These are phyloP conservation scores for Saitozyma podzolica DNA, from an alignment of 768 basidiomycete genomes.

Conservation along the genomic window DNA sequence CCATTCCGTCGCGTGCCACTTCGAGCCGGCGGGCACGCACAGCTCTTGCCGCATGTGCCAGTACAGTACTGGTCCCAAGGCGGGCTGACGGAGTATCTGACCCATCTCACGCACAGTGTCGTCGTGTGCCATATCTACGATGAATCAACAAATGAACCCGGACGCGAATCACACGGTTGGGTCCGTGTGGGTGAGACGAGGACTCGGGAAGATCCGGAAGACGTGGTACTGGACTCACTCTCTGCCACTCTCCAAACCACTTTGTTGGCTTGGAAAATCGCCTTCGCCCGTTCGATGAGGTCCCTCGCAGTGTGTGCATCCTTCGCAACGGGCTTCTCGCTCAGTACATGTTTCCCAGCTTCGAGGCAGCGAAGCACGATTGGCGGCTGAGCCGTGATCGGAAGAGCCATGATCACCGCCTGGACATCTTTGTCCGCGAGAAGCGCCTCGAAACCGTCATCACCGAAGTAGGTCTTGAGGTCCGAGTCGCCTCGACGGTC, in stretches of 20 bases:
- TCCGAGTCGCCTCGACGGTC: conserved; percentile 49
- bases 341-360: conserved; percentile 83
- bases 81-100: conserved; percentile 16
- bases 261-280: conserved; percentile 65
- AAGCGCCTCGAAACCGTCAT: conserved; percentile 54
- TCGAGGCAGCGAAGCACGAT: conserved; percentile 60
- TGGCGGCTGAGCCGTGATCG: conserved; percentile 71
- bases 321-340: conserved; percentile 81
- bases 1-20: conserved; percentile 83
- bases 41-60: conserved; percentile 65
- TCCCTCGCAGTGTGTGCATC: conserved; percentile 65
- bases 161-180: too few species aligned
- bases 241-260: conserved; percentile 80
- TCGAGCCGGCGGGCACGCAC: conserved; percentile 63
- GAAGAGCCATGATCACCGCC: conserved; percentile 73
- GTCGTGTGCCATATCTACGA: conserved; percentile 42
- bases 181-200: too few species aligned
- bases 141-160: background rate
- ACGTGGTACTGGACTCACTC: conserved; percentile 57
- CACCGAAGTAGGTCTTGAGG: conserved; percentile 55
- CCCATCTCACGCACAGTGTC: conserved; percentile 27
- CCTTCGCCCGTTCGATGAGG: conserved; percentile 68
- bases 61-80: conserved; percentile 66
- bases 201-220: too few species aligned
- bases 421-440: conserved; percentile 68